Base-by-base conservation (phyloP, 768 basidiomycete species). In the Brasilioporus rufonigricans region DNA sequence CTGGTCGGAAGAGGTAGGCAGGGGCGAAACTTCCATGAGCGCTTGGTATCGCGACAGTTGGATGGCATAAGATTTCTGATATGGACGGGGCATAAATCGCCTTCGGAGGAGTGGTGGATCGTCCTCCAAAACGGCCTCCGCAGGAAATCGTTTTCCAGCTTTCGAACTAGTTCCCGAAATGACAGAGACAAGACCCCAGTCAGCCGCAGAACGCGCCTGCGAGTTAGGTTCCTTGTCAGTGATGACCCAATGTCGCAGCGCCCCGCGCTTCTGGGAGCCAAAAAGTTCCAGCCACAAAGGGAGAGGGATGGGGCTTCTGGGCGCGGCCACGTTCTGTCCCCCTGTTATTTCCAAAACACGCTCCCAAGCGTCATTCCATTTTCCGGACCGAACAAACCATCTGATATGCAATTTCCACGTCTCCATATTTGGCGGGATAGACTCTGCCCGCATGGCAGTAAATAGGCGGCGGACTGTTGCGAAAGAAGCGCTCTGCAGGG, bases 231-330 rank as follows among this genome's bases (percentile, higher is more conserved):
- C 45, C 36, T 16, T 33, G 56, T 45, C 19, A 23, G 52, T 36
- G 45, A 57, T 52, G 23, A 49, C 29, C 60, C 62, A 64, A 40
- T 45, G 55, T 35, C 68, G 65, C 26, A 67, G 58, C 6, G 69
- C 73, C 44, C 74, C 71, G 48, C 71, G 68, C 51, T 76, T 77
- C 57, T 67, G 62, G 18, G 74, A 73, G 44, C 76, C 74, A 59
- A 82, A 79, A 59, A 89, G 80, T 57, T 89, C 86, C 41, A 82
- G 54, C 86, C 85, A 88, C 48, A 89, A 66, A 5, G 70, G 64
- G 26, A 82, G 71, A 26, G 78, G 80, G 31, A 77, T 69, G 29
- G 55, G 40, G 8, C 55, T 57, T 26, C 9, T 40, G 24, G 36
- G 46, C 11, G 55, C 38, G 27, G 61, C 27, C 53, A 52, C 43